Evolutionary conservation across 345 rosid genomes (phyloP).

Genomic region (Sapria himalayana): DNA sequence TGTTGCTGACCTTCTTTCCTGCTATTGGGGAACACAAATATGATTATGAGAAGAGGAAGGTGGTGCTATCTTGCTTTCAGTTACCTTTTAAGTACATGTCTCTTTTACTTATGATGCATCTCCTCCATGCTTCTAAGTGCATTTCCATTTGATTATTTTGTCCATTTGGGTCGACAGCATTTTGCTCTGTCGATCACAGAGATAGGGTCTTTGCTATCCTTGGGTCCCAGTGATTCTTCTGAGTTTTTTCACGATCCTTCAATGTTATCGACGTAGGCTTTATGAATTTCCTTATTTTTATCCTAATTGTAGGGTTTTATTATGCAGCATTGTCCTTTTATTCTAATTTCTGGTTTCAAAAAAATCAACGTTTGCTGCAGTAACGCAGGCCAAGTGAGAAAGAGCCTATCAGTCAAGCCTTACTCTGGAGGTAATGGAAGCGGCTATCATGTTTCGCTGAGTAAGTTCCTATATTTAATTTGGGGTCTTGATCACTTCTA

Average conservation of each 20-base stretch:
- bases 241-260: slow-evolving; percentile 95
- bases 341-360: slow-evolving; percentile 1
- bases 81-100: background rate
- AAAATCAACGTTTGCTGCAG: slow-evolving; percentile 21
- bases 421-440: slow-evolving; percentile 32
- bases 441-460: slow-evolving; percentile 57
- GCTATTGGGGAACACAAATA: slow-evolving; percentile 79
- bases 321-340: no score
- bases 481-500: no score
- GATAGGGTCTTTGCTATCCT: slow-evolving; percentile 60
- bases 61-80: slow-evolving; percentile 8
- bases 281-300: background rate
- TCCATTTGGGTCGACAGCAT: slow-evolving; percentile 24
- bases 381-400: slow-evolving; percentile 90
- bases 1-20: slow-evolving; percentile 70
- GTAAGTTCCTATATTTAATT: no score
- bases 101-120: background rate
- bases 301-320: no score
- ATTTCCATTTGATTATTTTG: slow-evolving; percentile 6
- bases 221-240: slow-evolving; percentile 44
- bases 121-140: background rate
- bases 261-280: slow-evolving; percentile 45
- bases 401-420: slow-evolving; percentile 59
- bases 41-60: slow-evolving; percentile 65
- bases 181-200: slow-evolving; percentile 87